Evolutionary conservation across 2,329 filamentous ascomycete species (phyloP), one percentile per base, ranked within the genome.

Genomic region (Plectosphaerella plurivora): DNA sequence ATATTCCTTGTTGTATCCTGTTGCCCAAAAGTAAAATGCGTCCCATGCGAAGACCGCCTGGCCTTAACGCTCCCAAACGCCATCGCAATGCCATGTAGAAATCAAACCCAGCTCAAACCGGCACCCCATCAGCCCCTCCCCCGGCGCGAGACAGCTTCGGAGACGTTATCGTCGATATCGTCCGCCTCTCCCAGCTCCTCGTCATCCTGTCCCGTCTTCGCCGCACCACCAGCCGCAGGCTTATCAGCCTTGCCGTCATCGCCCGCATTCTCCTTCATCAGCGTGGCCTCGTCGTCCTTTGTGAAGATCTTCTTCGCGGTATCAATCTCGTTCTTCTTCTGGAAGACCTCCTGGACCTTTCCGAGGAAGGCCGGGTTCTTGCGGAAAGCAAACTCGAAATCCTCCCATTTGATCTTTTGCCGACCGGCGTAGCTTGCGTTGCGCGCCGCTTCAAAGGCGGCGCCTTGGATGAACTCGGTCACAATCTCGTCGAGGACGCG

Each of bases 351-450:
- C 66, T 90, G 85, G 51, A 97, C 91, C 63, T 93, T 86, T 47
- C 94, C 94, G 44, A 97, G 77, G 67, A 96, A 95, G 54, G 82
- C 77, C 9, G 89, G 86, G 64, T 97, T 95, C 58, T 88, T 84
- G 33, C 94, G 83, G 60, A 97, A 83, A 39, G 91, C 91, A 71
- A 96, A 99, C 65, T 95, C 91, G 73, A 99, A 96, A 71, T 99
- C 94, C 64, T 97, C 93, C 63, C 96, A 89, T 70, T 99, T 99
- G 73, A 99, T 91, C 73, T 99, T 99, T 63, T 96, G 90, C 2
- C 94, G 88, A 1, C 91, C 88, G 3, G 89, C 86, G 70, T 96
- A 90, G 68, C 89, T 86, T 1, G 94, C 94, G 50, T 87, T 86
- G 45, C 89, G 84, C 5, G 91, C 90, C 4, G 94, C 93, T 65